Base-by-base conservation (phyloP, 2,329 filamentous ascomycete species). In the Dendryphion nanum region DNA sequence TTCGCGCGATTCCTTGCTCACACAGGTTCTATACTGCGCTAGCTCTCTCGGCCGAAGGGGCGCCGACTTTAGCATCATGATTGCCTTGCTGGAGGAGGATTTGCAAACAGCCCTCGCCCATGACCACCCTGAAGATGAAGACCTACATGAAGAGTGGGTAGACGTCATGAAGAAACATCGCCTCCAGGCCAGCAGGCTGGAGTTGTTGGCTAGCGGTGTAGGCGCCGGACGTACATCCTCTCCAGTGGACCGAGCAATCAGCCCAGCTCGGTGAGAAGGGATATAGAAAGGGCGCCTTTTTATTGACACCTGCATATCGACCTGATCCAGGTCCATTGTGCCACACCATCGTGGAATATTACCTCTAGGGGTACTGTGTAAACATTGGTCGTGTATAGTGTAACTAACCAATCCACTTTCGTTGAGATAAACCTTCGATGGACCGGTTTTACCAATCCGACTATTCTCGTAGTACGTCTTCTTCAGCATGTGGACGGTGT, bases 1-100 rank as follows among this genome's bases (percentile, higher is more conserved):
- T 17, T 84, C 86, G 0, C 75, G 89, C 20, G 91, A 97, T 60
- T 95, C 89, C 57, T 75, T 97, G 38, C 70, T 96, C 24, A 97
- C 90, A 0, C 91, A 97, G 62, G 86, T 96, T 0, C 71, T 97
- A 6, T 97, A 96, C 66, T 95, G 89, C 54, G 90, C 91, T 1
- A 87, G 89, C 31, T 96, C 90, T 67, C 71, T 98, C 33, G 91
- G 91, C 1, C 78, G 93, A 32, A 71, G 97, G 0, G 93, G 93
- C 2, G 90, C 88, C 1, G 93, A 98, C 63, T 98, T 98, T 66
- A 85, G 90, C 39, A 79, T 95, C 71, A 79, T 96, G 48, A 75
- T 97, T 41, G 88, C 89, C 0, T 57, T 81, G 24, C 55, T 83
- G 7, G 72, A 72, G 21, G 78, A 76, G 37, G 61, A 64, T 19